Base-by-base conservation (phyloP, 2,329 filamentous ascomycete genomes). In the Apiospora sp. region DNA sequence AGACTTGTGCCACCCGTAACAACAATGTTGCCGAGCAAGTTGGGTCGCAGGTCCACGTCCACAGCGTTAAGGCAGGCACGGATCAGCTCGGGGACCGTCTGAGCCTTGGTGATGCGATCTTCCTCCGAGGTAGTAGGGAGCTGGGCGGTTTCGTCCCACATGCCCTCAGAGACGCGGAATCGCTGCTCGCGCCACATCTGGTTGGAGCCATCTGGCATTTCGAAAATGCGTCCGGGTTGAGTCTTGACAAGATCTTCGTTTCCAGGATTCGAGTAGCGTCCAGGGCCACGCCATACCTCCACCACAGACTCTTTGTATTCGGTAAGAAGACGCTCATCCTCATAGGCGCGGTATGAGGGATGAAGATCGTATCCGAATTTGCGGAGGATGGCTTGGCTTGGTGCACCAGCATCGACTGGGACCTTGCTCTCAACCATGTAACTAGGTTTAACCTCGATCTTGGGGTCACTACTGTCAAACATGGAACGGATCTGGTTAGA, bases 271-370 rank as follows among this genome's bases (percentile, higher is more conserved):
- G 83, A 82, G 78, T 94, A 91, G 74, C 91, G 89, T 73, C 92
- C 92, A 0, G 94, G 94, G 0, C 94, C 94, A 37, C 91, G 90
- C 96, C 96, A 99, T 19, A 96, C 91, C 84, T 98, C 95, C 41
- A 98, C 95, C 22, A 98, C 94, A 24, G 93, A 97, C 84, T 99
- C 97, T 85, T 99, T 99, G 89, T 97, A 99, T 81, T 98, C 95
- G 49, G 94, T 95, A 72, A 99, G 86, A 58, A 98, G 92, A 71
- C 96, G 93, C 82, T 98, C 96, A 85, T 99, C 95, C 83, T 98
- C 92, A 76, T 96, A 92, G 24, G 87, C 86, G 73, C 93, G 91
- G 88, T 95, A 98, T 1, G 93, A 95, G 41, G 90, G 88, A 77
- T 84, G 83, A 74, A 92, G 85, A 78, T 88, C 78, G 81, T 87